These are phyloP conservation scores for Hypsizygus ulmarius DNA, from an alignment of 1,284 basidiomycete species.

Conservation along the genomic window DNA sequence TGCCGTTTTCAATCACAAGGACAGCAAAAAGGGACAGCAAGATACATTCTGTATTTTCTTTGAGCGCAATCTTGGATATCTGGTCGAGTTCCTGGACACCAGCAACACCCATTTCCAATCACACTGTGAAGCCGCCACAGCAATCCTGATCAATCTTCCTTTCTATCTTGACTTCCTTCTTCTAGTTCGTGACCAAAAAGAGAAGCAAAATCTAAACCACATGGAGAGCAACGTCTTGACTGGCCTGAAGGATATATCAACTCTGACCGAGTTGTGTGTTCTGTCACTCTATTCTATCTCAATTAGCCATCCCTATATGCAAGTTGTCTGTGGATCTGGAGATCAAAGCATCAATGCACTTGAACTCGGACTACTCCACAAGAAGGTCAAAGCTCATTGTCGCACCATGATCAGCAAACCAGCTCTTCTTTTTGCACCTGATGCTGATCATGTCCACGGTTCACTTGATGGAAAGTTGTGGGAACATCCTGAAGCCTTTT, in stretches of 20 bases:
- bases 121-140: slow-evolving; percentile 23
- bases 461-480: slow-evolving; percentile 27
- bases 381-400: slow-evolving; percentile 20
- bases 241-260: slow-evolving; percentile 30
- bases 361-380: slow-evolving; percentile 28
- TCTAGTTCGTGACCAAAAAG: slow-evolving; percentile 26
- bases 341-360: slow-evolving; percentile 24
- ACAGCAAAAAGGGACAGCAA: slow-evolving; percentile 34
- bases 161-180: slow-evolving; percentile 27
- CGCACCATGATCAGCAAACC: slow-evolving; percentile 27
- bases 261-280: slow-evolving; percentile 33
- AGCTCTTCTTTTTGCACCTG: slow-evolving; percentile 21
- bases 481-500: slow-evolving; percentile 20
- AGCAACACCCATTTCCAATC: slow-evolving; percentile 33
- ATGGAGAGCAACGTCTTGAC: slow-evolving; percentile 35
- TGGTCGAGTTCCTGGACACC: slow-evolving; percentile 26
- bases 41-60: slow-evolving; percentile 20
- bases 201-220: slow-evolving; percentile 24
- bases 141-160: slow-evolving; percentile 20
- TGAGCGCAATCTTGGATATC: slow-evolving; percentile 10
- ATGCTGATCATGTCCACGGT: slow-evolving; percentile 16
- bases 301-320: slow-evolving; percentile 30
- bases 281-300: slow-evolving; percentile 27
- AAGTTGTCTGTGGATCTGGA: slow-evolving; percentile 20
- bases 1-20: slow-evolving; percentile 29